Evolutionary conservation across 441 rosid species (phyloP).

Genomic region (Corymbia calophylla): DNA sequence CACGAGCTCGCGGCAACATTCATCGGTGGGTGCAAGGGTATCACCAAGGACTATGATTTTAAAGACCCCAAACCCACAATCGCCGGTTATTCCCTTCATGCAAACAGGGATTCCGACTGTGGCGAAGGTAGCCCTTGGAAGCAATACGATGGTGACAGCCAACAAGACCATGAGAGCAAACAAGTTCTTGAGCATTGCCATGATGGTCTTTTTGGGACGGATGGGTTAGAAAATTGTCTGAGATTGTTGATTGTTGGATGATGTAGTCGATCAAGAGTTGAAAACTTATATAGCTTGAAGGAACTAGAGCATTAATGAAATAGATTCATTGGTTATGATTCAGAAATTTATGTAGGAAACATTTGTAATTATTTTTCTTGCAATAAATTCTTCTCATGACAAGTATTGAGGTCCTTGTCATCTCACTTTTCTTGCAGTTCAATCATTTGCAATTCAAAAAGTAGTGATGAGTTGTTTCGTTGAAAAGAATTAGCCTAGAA

Average conservation of each 20-base stretch:
- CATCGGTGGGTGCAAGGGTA: neutral
- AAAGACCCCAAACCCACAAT: neutral
- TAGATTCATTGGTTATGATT: neutral
- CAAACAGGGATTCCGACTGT: neutral
- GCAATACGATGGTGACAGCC: neutral
- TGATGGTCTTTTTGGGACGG: neutral
- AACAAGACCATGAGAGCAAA: neutral
- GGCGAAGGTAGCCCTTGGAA: neutral
- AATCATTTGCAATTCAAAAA: neutral
- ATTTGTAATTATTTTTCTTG: neutral
- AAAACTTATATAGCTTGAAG: neutral
- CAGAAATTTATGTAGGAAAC: neutral
- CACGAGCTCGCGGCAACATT: neutral
- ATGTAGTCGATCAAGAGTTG: neutral
- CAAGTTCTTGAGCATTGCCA: neutral
- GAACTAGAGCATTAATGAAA: neutral
- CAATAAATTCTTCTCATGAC: neutral
- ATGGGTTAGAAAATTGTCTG: too few relatives aligned
- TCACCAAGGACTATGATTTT: neutral
- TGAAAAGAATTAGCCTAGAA: neutral
- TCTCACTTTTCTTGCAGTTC: too few relatives aligned
- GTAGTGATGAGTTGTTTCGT: neutral
- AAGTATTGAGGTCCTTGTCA: neutral
- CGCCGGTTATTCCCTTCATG: neutral
- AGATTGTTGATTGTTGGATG: neutral